Evolutionary conservation across 345 rosid species (phyloP), one percentile per base, ranked within the genome.

Genomic region (Diplotaxis tenuifolia): DNA sequence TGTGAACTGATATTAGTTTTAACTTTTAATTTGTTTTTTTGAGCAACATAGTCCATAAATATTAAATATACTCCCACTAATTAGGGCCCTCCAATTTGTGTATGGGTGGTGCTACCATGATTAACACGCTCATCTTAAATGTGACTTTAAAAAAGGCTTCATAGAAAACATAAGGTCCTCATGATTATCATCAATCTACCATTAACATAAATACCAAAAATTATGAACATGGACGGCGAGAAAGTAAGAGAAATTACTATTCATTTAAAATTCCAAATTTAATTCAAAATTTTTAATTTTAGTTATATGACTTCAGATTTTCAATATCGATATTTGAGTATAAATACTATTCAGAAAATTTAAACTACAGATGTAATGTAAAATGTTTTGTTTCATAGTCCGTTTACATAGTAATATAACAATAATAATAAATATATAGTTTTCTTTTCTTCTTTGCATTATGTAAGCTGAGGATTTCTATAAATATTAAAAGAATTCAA

Each of bases 51-150:
- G 10, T 15, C 42, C 11, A 40, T 49, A 32, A 14, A 49, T 58
- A 28, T 21, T 49, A 54, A 12, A 23, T 55, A 23, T 12, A 55
- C 14, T 21, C 6, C 10, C 36, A 6, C 55, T 29, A n/a, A 38
- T 12, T 29, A 56, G 57, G 36, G 23, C 58, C 72, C 53, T 57
- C 59, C 71, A 20, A n/a, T 65, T 28, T 65, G 66, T 56, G 20
- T 49, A n/a, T 56, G 59, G 67, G 72, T 66, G 72, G 65, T 57
- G 60, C 49, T 42, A 21, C 27, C 65, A 73, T 73, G 49, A 65
- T 73, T 73, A 73, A 56, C 34, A 56, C 62, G 28, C 71, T 73
- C 59, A 36, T 73, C 66, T 65, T 56, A 56, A 65, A 73, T 55
- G 22, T 4, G 62, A 57, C 65, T 73, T 73, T 28, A 1, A n/a